phyloP scores from a whole-genome alignment of 1,284 basidiomycete species.

The Abortiporus biennis region DNA sequence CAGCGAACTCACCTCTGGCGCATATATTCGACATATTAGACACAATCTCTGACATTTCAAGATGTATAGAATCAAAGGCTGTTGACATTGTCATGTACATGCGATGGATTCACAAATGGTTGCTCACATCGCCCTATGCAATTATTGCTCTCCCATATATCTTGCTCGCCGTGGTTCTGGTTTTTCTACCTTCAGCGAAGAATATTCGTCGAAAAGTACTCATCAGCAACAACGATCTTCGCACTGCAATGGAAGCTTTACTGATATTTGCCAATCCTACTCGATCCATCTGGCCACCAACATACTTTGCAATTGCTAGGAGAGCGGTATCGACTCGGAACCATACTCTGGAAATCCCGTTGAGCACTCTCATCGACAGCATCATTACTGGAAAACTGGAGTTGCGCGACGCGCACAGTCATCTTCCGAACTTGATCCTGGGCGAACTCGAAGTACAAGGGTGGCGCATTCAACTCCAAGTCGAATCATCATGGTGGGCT shows the following conservation, averaged over 20 bases:
- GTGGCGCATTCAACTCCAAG: slow-evolving; percentile 16
- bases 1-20: too few relatives aligned
- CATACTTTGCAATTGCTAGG: not conserved
- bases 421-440: slow-evolving; percentile 23
- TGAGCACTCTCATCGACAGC: slow-evolving; percentile 20
- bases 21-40: too few relatives aligned
- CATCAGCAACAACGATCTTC: not conserved
- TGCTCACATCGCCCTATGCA: too few relatives aligned
- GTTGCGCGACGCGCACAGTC: slow-evolving; percentile 23
- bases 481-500: slow-evolving; percentile 24
- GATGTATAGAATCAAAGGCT: too few relatives aligned
- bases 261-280: not conserved
- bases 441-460: slow-evolving; percentile 12
- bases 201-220: too few relatives aligned
- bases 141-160: too few relatives aligned
- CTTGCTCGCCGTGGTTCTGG: too few relatives aligned
- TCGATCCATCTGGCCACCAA: slow-evolving; percentile 1
- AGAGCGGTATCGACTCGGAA: slow-evolving; percentile 4
- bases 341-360: slow-evolving; percentile 11
- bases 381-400: slow-evolving; percentile 19
- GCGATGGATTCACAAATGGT: too few relatives aligned
- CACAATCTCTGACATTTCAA: too few relatives aligned
- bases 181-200: too few relatives aligned
- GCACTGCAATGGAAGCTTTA: not conserved
- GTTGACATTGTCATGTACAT: too few relatives aligned